Conservation (phyloP, 495 filamentous ascomycete species). For the Penicillium cataractarum region DNA sequence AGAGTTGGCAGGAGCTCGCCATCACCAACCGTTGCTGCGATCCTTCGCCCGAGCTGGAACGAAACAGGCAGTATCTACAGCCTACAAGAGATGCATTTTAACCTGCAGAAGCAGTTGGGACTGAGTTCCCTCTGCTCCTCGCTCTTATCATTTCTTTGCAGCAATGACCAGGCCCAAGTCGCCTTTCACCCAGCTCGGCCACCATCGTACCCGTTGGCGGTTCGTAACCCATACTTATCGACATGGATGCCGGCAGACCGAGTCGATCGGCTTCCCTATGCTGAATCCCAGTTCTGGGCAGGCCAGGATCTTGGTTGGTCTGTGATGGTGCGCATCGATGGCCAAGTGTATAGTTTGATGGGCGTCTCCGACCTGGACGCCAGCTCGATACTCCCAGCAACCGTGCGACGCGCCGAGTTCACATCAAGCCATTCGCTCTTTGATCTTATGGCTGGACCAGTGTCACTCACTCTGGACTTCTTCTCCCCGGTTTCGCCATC, state of each 20-base stretch:
- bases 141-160: conserved; percentile 21
- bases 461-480: conserved; percentile 58
- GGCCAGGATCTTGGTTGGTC: conserved; percentile 52
- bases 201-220: conserved; percentile 53
- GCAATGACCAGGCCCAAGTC: conserved; percentile 16
- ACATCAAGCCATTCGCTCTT: conserved; percentile 52
- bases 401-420: conserved; percentile 45
- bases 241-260: conserved; percentile 51
- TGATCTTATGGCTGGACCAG: conserved; percentile 43
- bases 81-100: conserved; percentile 29
- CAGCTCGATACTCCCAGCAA: conserved; percentile 36
- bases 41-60: background rate
- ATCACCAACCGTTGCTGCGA: background rate
- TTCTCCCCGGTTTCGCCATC: conserved; percentile 86
- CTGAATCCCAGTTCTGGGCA: conserved; percentile 54
- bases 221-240: conserved; percentile 51
- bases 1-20: background rate
- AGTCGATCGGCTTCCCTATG: conserved; percentile 40
- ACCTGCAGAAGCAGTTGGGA: conserved; percentile 25
- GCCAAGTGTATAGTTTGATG: conserved; percentile 52
- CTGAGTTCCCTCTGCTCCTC: conserved; percentile 31
- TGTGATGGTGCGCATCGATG: conserved; percentile 52
- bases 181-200: conserved; percentile 37
- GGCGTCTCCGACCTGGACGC: conserved; percentile 35
- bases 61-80: background rate